phyloP scores from a whole-genome alignment of 305 asterid species.

The Solanum hybrid region DNA sequence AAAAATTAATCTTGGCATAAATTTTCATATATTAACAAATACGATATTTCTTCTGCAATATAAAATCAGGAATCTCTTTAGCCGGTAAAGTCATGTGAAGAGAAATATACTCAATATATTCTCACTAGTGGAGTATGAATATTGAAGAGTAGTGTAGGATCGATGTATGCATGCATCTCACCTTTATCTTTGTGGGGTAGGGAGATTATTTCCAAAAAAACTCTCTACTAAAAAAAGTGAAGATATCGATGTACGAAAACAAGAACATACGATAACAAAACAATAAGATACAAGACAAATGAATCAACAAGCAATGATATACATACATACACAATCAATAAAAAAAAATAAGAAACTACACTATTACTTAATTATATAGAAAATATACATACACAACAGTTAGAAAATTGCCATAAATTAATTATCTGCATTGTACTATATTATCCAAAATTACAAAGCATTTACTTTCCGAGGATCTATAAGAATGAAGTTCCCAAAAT shows the following conservation, averaged over 20 bases:
- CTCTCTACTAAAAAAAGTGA: not conserved
- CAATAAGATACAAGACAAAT: not conserved
- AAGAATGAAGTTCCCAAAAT: constrained; percentile 55
- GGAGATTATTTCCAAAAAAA: not conserved
- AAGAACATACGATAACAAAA: not conserved
- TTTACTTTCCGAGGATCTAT: constrained; percentile 26
- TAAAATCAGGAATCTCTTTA: not conserved
- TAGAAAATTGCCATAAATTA: constrained; percentile 14
- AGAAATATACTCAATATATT: not conserved
- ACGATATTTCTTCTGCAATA: not conserved
- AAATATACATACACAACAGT: not conserved
- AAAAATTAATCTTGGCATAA: not conserved
- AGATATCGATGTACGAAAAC: not conserved
- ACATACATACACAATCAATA: not conserved
- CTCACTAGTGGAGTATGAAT: not conserved
- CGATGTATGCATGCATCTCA: not conserved
- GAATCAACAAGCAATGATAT: not conserved
- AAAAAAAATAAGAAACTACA: not conserved
- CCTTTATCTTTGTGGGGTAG: not conserved
- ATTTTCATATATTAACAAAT: too few relatives aligned
- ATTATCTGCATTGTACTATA: constrained; percentile 20
- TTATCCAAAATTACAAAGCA: constrained; percentile 32
- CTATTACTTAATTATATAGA: not conserved
- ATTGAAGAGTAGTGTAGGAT: too few relatives aligned
- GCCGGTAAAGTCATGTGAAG: not conserved